Evolutionary conservation across 495 filamentous ascomycete species (phyloP).

Genomic region (Penicillium chermesinum): DNA sequence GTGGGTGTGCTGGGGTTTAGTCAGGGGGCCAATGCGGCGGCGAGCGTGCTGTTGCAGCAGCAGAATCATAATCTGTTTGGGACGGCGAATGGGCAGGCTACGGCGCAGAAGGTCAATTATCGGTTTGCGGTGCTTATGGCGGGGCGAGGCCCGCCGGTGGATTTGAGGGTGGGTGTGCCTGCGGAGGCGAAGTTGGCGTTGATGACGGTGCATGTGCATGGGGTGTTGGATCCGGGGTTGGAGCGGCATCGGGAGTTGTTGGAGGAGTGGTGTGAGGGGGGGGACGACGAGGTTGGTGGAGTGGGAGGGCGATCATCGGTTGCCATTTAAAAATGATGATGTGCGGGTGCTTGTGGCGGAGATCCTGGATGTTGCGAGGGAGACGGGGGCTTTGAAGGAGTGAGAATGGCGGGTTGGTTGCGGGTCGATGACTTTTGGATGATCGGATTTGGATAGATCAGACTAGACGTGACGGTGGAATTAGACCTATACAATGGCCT

Average conservation of each 20-base stretch:
- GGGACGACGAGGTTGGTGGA: background rate
- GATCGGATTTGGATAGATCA: no score
- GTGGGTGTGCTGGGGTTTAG: slow-evolving; percentile 52
- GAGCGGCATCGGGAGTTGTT: background rate
- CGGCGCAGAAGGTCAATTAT: background rate
- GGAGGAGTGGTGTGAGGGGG: background rate
- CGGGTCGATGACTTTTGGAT: background rate
- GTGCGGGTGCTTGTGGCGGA: slow-evolving; percentile 1
- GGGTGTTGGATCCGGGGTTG: background rate
- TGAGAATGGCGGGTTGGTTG: no score
- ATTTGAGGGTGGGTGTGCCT: slow-evolving; percentile 9
- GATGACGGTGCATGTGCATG: slow-evolving; percentile 6
- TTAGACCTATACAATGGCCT: no score
- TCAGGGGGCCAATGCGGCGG: slow-evolving; percentile 58
- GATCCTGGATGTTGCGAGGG: slow-evolving; percentile 1
- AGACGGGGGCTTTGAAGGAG: background rate
- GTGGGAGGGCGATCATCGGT: slow-evolving; percentile 6
- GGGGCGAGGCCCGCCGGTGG: slow-evolving; percentile 48
- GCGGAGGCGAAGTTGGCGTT: background rate
- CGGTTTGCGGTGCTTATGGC: slow-evolving; percentile 47
- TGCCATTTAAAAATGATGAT: slow-evolving; percentile 4
- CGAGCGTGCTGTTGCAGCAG: slow-evolving; percentile 33
- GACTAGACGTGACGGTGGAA: no score
- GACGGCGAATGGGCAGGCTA: background rate
- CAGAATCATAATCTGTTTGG: slow-evolving; percentile 6